phyloP scores from a whole-genome alignment of 768 basidiomycete genomes.

The Mycena polygramma region DNA sequence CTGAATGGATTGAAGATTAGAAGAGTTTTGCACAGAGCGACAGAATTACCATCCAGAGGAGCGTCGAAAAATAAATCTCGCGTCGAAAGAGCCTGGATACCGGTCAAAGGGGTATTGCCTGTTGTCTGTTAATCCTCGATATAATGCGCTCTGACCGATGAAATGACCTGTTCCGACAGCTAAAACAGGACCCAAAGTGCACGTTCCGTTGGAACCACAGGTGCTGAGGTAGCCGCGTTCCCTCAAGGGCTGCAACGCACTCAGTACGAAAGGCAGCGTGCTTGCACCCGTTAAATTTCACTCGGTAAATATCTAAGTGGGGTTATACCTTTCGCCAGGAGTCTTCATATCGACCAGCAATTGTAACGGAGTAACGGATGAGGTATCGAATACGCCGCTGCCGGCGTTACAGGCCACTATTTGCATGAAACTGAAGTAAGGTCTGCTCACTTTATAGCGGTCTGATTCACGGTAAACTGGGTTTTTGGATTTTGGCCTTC shows the following conservation, averaged over 20 bases:
- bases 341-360: slow-evolving; percentile 68
- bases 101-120: slow-evolving; percentile 61
- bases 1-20: neutral
- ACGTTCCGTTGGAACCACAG: slow-evolving; percentile 52
- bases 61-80: slow-evolving; percentile 68
- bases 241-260: slow-evolving; percentile 61
- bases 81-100: slow-evolving; percentile 57
- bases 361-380: slow-evolving; percentile 56
- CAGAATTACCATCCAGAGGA: slow-evolving; percentile 52
- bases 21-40: no score
- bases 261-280: slow-evolving; percentile 58
- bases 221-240: slow-evolving; percentile 61
- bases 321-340: slow-evolving; percentile 55
- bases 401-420: slow-evolving; percentile 1
- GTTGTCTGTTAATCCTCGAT: neutral
- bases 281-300: slow-evolving; percentile 4
- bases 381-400: slow-evolving; percentile 67
- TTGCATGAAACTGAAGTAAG: neutral
- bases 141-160: slow-evolving; percentile 14
- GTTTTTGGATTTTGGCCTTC: slow-evolving; percentile 56
- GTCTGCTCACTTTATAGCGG: slow-evolving; percentile 54
- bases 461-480: slow-evolving; percentile 56
- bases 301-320: slow-evolving; percentile 29
- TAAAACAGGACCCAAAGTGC: slow-evolving; percentile 53
- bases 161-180: slow-evolving; percentile 61